phyloP scores from a whole-genome alignment of 441 rosid species.

The Corymbia calophylla region DNA sequence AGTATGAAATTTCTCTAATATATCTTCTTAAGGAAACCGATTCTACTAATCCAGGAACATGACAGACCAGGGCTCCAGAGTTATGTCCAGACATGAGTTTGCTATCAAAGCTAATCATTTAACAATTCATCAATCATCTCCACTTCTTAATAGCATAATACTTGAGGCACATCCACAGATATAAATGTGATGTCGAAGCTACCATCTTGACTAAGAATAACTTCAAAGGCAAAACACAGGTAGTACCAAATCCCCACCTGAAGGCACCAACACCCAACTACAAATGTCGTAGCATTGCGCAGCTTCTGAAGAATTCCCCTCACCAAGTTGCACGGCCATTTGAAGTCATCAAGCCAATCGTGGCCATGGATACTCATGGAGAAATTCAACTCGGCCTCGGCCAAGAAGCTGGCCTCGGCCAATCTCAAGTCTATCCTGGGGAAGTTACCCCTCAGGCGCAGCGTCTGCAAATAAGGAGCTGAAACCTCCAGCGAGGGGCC shows the following conservation, averaged over 20 bases:
- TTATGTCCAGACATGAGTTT: neutral
- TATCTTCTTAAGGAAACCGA: neutral
- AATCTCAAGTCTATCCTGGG: neutral
- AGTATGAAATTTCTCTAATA: neutral
- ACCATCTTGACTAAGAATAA: neutral
- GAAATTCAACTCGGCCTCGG: neutral
- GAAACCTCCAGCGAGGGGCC: neutral
- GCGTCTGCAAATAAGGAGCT: neutral
- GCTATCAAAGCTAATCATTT: neutral
- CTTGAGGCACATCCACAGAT: neutral
- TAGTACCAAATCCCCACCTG: neutral
- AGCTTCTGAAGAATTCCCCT: neutral
- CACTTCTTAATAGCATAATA: neutral
- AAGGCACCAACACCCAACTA: neutral
- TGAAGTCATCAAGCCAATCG: neutral
- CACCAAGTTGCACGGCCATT: neutral
- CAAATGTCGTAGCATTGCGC: neutral
- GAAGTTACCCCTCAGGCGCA: neutral
- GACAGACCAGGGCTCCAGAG: neutral
- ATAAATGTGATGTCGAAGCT: neutral
- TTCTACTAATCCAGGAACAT: neutral
- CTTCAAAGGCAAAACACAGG: neutral
- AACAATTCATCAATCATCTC: neutral
- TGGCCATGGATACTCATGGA: fast-evolving
- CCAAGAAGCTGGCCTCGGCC: neutral